phyloP scores from a whole-genome alignment of 2,329 filamentous ascomycete species.

The Apiospora koreana region DNA sequence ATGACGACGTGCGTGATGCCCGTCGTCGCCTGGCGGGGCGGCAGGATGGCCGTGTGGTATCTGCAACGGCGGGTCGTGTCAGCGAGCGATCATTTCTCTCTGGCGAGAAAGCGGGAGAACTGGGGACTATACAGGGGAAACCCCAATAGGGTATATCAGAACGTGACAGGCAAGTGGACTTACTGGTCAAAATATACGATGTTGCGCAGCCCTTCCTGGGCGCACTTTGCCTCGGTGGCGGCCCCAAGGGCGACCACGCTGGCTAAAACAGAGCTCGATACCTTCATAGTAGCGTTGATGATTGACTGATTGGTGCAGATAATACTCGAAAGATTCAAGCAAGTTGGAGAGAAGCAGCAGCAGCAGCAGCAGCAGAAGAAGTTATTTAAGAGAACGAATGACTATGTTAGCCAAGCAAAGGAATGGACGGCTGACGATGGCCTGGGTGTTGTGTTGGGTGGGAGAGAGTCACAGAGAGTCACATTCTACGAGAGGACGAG shows the following conservation, averaged over 20 bases:
- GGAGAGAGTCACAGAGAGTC: neutral
- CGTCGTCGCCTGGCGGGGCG: constrained; percentile 17
- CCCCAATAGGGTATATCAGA: neutral
- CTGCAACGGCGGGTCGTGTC: neutral
- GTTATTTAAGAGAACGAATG: neutral
- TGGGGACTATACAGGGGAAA: no score
- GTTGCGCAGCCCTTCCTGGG: constrained; percentile 12
- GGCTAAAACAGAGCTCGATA: neutral
- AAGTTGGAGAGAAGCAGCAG: neutral
- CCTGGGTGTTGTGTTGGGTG: neutral
- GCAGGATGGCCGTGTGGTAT: constrained; percentile 17
- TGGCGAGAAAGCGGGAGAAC: no score
- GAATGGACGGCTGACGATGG: neutral
- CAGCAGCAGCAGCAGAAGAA: neutral
- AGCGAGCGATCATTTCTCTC: neutral
- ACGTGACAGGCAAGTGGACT: neutral
- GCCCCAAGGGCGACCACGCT: neutral
- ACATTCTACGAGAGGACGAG: neutral
- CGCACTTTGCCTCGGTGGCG: neutral
- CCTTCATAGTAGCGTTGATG: neutral
- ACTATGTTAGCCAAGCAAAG: neutral
- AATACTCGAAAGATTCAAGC: neutral
- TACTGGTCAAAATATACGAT: constrained; percentile 20
- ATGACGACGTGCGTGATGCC: constrained; percentile 33
- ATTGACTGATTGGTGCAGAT: neutral